Conservation (phyloP, 331 rosid genomes). For the Quercus tomentella region DNA sequence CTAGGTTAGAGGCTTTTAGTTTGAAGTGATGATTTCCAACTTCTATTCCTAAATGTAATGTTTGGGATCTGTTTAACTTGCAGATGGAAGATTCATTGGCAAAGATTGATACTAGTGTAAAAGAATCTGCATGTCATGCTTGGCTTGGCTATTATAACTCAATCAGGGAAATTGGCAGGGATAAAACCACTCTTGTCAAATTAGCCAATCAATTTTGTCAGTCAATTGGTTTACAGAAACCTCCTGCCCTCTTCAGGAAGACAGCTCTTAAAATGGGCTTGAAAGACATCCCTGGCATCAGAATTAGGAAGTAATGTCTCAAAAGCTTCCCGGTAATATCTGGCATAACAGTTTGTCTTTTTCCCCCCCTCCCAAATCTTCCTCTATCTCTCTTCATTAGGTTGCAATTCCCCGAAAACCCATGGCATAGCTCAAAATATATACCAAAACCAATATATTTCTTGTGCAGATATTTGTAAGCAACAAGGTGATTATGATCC, state of each 20-base stretch:
- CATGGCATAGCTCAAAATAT: neutral
- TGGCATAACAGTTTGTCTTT: no score
- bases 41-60: neutral
- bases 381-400: neutral
- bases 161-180: constrained; percentile 78
- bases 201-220: constrained; percentile 66
- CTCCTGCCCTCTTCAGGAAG: constrained; percentile 76
- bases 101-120: constrained; percentile 62
- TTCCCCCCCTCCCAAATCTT: no score
- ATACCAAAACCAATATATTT: neutral
- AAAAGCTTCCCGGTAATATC: neutral
- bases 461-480: neutral
- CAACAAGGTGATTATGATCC: neutral
- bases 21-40: neutral
- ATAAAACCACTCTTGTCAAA: constrained; percentile 69
- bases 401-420: neutral
- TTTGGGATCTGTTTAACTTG: constrained; percentile 8
- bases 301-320: constrained; percentile 47
- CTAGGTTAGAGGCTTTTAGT: neutral
- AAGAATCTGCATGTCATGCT: constrained; percentile 90
- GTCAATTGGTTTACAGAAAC: constrained; percentile 77
- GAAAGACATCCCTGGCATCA: constrained; percentile 84
- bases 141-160: constrained; percentile 97
- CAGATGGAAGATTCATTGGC: constrained; percentile 75
- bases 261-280: constrained; percentile 91